Evolutionary conservation across 345 rosid species (phyloP).

Genomic region (Gossypium longicalyx): DNA sequence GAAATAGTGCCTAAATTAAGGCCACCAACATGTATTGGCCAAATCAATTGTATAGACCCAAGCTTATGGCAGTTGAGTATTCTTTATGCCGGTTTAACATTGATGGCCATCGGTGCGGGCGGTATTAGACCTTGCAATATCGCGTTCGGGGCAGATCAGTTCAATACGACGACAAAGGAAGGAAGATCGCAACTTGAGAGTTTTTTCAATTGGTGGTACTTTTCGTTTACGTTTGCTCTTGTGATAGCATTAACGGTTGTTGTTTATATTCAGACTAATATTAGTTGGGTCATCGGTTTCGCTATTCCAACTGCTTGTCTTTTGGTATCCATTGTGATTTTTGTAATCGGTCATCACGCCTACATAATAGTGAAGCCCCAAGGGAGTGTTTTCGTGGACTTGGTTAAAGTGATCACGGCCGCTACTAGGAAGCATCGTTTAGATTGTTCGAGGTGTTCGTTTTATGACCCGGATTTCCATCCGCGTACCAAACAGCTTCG

Average conservation of each 20-base stretch:
- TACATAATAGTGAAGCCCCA: constrained; percentile 42
- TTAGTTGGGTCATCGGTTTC: constrained; percentile 58
- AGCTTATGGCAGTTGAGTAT: constrained; percentile 38
- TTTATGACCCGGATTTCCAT: constrained; percentile 39
- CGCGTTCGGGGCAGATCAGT: constrained; percentile 63
- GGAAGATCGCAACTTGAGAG: constrained; percentile 47
- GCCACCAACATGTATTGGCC: constrained; percentile 35
- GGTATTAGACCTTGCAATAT: constrained; percentile 52
- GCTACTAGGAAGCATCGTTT: constrained; percentile 31
- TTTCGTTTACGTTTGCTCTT: constrained; percentile 49
- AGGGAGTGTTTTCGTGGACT: constrained; percentile 48
- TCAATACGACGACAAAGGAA: constrained; percentile 35
- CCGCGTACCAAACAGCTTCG: constrained; percentile 34
- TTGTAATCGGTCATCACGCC: constrained; percentile 42
- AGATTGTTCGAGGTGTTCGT: background rate
- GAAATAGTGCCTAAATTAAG: constrained; percentile 37
- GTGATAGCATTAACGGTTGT: constrained; percentile 47
- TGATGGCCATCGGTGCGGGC: constrained; percentile 51
- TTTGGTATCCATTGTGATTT: constrained; percentile 36
- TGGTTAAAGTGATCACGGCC: constrained; percentile 47
- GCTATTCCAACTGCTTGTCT: constrained; percentile 47
- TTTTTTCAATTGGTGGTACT: constrained; percentile 79
- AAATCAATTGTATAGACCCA: constrained; percentile 30
- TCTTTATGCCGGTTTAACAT: constrained; percentile 37
- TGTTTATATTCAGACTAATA: constrained; percentile 51